Percentiles rank a stretch among this genome's conserved stretches.
Conservation (phyloP, 2,329 filamentous ascomycete genomes). For the Botrytis sinoallii region DNA sequence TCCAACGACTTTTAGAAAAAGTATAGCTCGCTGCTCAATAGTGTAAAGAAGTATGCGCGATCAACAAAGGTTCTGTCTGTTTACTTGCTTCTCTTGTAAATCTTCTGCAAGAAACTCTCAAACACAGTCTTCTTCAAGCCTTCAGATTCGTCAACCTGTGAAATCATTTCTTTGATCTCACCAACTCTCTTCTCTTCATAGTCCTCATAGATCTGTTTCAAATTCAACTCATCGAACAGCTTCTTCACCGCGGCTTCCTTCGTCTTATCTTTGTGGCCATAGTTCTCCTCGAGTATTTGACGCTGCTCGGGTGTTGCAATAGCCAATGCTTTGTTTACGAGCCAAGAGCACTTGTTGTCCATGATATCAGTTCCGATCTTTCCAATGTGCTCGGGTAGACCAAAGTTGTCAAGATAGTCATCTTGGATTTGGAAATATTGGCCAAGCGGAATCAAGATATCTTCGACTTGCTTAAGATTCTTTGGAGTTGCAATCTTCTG, state of each 20-base stretch:
- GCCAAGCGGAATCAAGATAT: conserved; percentile 93
- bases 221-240: conserved; percentile 79
- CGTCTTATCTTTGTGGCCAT: conserved; percentile 82
- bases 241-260: conserved; percentile 85
- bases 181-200: conserved; percentile 85
- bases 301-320: conserved; percentile 81
- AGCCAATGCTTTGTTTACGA: conserved; percentile 89
- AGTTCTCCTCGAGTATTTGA: conserved; percentile 84
- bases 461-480: conserved; percentile 85
- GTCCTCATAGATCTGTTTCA: conserved; percentile 78
- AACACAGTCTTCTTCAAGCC: conserved; percentile 91
- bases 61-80: conserved; percentile 21
- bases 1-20: background rate
- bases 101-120: conserved; percentile 87
- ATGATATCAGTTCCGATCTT: conserved; percentile 99
- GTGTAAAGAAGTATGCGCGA: background rate
- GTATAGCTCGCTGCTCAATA: conserved; percentile 1
- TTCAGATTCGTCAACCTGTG: conserved; percentile 75
- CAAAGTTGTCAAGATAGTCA: conserved; percentile 98
- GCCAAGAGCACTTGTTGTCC: conserved; percentile 99
- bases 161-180: conserved; percentile 76
- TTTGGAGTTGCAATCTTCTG: conserved; percentile 78
- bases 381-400: conserved; percentile 85
- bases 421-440: conserved; percentile 99
- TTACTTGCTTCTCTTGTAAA: conserved; percentile 97